phyloP scores from a whole-genome alignment of 2,329 filamentous ascomycete species.

The Orbilia blumenaviensis region DNA sequence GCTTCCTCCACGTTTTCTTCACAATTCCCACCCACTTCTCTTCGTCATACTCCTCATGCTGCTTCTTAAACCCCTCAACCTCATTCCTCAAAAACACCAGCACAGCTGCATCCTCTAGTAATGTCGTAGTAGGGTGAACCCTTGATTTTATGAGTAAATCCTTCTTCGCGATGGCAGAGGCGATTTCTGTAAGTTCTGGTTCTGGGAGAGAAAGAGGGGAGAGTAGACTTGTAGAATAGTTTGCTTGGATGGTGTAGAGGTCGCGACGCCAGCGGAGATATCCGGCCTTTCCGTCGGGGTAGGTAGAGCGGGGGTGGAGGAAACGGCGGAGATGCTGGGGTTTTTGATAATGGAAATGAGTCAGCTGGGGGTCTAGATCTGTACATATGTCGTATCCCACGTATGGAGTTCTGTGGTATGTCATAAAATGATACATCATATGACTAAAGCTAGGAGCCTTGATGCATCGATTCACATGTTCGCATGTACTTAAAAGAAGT shows the following conservation, averaged over 20 bases:
- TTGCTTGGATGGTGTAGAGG: constrained; percentile 39
- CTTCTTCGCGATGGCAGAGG: constrained; percentile 25
- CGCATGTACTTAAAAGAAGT: too few relatives aligned
- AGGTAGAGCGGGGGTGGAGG: constrained; percentile 40
- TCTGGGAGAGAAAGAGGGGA: constrained; percentile 19
- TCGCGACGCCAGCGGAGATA: constrained; percentile 49
- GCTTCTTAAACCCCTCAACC: constrained; percentile 31
- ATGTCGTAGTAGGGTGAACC: constrained; percentile 29
- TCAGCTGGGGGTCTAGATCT: too few relatives aligned
- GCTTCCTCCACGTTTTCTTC: constrained; percentile 42
- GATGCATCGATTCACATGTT: too few relatives aligned
- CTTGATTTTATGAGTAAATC: constrained; percentile 36
- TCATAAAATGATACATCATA: too few relatives aligned
- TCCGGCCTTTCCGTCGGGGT: constrained; percentile 34
- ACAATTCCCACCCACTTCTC: constrained; percentile 46
- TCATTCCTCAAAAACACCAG: constrained; percentile 40
- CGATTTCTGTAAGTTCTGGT: constrained; percentile 22
- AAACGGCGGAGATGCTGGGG: constrained; percentile 43
- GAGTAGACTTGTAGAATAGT: constrained; percentile 36
- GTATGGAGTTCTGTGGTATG: too few relatives aligned
- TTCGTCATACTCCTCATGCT: constrained; percentile 43
- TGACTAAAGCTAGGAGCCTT: too few relatives aligned
- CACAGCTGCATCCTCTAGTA: constrained; percentile 37
- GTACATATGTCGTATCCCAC: too few relatives aligned
- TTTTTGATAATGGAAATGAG: neutral